phyloP scores from a whole-genome alignment of 2,329 filamentous ascomycete genomes.

The Sporothrix luriei region DNA sequence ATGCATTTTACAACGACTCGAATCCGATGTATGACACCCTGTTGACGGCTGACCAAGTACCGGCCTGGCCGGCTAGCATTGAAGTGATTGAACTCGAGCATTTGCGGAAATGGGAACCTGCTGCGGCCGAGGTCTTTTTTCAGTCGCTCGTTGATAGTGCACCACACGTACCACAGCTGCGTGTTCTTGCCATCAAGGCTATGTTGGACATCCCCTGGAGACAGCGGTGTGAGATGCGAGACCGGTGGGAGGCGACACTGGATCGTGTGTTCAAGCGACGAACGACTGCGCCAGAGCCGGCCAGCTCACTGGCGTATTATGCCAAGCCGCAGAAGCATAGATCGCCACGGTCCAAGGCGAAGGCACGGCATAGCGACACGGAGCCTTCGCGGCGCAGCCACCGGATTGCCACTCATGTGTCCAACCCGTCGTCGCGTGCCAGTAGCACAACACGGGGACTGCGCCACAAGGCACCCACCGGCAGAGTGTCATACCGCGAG shows the following conservation, averaged over 20 bases:
- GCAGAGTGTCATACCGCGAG: constrained; percentile 47
- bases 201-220: constrained; percentile 83
- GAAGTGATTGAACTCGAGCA: constrained; percentile 73
- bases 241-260: constrained; percentile 74
- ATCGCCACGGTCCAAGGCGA: neutral
- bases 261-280: constrained; percentile 64
- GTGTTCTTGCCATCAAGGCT: constrained; percentile 70
- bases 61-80: constrained; percentile 76
- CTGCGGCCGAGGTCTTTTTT: constrained; percentile 75
- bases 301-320: constrained; percentile 36
- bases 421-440: constrained; percentile 39
- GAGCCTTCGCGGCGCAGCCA: constrained; percentile 42
- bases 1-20: constrained; percentile 68
- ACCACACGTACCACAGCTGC: constrained; percentile 64
- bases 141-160: constrained; percentile 75
- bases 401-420: constrained; percentile 42
- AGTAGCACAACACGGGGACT: constrained; percentile 34
- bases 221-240: constrained; percentile 75
- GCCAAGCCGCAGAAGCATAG: neutral
- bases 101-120: constrained; percentile 71
- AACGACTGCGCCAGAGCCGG: constrained; percentile 36
- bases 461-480: constrained; percentile 15
- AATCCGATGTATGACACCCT: constrained; percentile 74
- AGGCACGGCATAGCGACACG: neutral
- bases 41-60: constrained; percentile 65